Evolutionary conservation across 352 stramenopile genomes (phyloP), one percentile per base, ranked within the genome.

Genomic region (Stramenopiles sp.): DNA sequence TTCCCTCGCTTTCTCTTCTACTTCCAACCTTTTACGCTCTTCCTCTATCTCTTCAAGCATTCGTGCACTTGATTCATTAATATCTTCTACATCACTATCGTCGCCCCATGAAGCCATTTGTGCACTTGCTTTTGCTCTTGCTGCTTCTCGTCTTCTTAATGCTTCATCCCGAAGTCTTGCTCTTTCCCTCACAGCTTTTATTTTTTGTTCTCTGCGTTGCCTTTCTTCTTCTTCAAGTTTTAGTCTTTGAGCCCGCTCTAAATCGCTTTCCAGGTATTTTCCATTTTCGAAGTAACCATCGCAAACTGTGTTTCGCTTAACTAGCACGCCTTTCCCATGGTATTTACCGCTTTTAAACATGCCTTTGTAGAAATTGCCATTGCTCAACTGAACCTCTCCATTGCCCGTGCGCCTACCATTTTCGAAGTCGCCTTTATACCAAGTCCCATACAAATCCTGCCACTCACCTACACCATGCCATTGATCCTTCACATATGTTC

Each of bases 281-380:
- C 39, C 39, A 55, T 55, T 55, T 55, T 55, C 14, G 14, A 55
- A 55, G 14, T 55, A 55, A 55, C 39, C 39, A 55, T 55, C 39
- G 14, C 39, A 55, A 55, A 55, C 39, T 14, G 14, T 14, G 4
- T 55, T 55, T 14, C 39, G 39, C 14, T 55, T 55, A 14, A 55
- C 39, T 55, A 55, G 14, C 4, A 55, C 39, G 14, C 39, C 39
- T 55, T 55, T 55, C 14, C 39, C 39, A 55, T 55, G 39, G 14
- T 55, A 55, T 55, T 55, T 55, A 4, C 39, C 39, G 14, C 14
- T 14, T 14, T 14, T 14, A 55, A 55, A 55, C 4, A 14, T 14
- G 8, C 71, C 71, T 14, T 78, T 78, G 71, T 78, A 78, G 8
- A 33, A 31, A 14, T 78, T 4, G 22, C 71, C 71, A 78, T 78